Conservation (phyloP, 768 basidiomycete species). For the Inosperma sp. region DNA sequence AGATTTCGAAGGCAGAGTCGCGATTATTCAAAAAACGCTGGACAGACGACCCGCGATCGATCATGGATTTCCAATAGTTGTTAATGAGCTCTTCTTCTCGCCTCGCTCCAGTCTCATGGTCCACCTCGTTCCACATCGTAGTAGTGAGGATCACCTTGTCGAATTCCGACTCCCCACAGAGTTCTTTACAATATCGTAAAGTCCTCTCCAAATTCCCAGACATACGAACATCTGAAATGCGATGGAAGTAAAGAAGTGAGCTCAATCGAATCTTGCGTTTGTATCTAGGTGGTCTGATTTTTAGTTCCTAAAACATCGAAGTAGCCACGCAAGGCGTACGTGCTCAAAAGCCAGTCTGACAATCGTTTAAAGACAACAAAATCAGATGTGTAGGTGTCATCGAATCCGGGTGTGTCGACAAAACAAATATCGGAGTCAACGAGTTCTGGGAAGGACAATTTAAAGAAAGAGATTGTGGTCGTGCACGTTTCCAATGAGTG, state of each 20-base stretch:
- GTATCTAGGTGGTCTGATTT: no score
- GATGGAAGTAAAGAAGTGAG: slow-evolving; percentile 6
- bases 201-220: slow-evolving; percentile 32
- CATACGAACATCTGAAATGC: slow-evolving; percentile 6
- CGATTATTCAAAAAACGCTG: slow-evolving; percentile 3
- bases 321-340: no score
- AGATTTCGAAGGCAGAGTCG: background rate
- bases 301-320: no score
- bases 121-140: slow-evolving; percentile 6
- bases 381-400: no score
- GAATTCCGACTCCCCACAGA: slow-evolving; percentile 37
- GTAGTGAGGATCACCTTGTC: slow-evolving; percentile 10
- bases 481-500: no score
- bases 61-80: slow-evolving; percentile 11
- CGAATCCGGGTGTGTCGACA: no score
- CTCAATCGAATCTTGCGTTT: background rate
- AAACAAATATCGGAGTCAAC: no score
- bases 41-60: slow-evolving; percentile 2
- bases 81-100: slow-evolving; percentile 5
- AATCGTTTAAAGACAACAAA: no score
- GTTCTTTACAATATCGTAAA: slow-evolving; percentile 44
- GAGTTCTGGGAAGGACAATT: no score
- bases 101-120: background rate
- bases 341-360: no score
- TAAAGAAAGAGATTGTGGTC: no score